phyloP scores from a whole-genome alignment of 306 rosid species.

The Senna tora region DNA sequence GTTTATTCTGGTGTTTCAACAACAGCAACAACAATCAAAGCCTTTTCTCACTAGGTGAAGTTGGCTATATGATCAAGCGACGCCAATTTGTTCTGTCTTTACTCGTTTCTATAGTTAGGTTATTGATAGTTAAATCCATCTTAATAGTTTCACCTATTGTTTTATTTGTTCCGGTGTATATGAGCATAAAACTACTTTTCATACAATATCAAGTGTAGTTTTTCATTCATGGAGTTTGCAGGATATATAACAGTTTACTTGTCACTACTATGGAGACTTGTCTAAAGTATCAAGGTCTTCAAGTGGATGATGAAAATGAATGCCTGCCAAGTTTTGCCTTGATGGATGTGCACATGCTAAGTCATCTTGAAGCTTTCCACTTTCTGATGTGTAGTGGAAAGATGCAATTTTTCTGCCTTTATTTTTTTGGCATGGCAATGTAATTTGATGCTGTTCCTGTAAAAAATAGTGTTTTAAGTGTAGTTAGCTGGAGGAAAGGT shows the following conservation, averaged over 20 bases:
- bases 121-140: too few relatives aligned
- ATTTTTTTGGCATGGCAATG: constrained; percentile 15
- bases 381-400: background rate
- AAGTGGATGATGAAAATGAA: background rate
- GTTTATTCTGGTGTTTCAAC: constrained; percentile 1
- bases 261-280: background rate
- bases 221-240: constrained; percentile 18
- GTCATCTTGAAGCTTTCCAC: background rate
- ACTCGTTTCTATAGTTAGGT: too few relatives aligned
- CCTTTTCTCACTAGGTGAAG: too few relatives aligned
- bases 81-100: too few relatives aligned
- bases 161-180: too few relatives aligned
- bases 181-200: background rate
- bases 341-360: background rate
- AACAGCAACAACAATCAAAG: too few relatives aligned
- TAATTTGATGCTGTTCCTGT: background rate
- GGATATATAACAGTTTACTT: background rate
- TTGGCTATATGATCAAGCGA: too few relatives aligned
- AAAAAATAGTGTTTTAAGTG: background rate
- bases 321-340: background rate
- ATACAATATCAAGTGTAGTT: background rate
- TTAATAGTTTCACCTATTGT: too few relatives aligned
- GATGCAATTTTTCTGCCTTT: background rate
- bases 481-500: background rate
- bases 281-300: background rate